These are phyloP conservation scores for Musa acuminata DNA, from an alignment of 176 grass and related monocot genomes.

Conservation along the genomic window DNA sequence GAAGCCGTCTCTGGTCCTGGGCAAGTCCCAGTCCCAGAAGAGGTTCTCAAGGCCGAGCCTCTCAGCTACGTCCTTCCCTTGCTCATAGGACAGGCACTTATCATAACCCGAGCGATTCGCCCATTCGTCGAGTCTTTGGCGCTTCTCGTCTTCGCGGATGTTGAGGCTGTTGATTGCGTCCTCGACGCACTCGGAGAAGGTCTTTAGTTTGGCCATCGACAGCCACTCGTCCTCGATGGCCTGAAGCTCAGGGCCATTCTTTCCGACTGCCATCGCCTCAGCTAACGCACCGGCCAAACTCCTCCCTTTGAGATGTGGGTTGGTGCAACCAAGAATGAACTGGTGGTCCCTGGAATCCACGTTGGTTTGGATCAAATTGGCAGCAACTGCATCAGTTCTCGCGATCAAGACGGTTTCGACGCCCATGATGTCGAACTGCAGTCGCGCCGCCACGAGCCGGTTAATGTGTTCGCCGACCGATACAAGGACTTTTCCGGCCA, in stretches of 20 bases:
- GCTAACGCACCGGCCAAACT: conserved; percentile 37
- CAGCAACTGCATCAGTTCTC: conserved; percentile 69
- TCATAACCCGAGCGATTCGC: conserved; percentile 34
- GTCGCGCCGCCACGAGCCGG: conserved; percentile 72
- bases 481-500: conserved; percentile 90
- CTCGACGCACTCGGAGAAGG: conserved; percentile 57
- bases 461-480: conserved; percentile 68
- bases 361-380: conserved; percentile 87
- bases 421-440: conserved; percentile 95
- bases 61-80: conserved; percentile 49
- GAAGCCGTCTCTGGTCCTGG: conserved; percentile 80
- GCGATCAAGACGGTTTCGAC: conserved; percentile 76
- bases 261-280: conserved; percentile 37
- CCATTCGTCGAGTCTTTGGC: conserved; percentile 49
- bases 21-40: conserved; percentile 95
- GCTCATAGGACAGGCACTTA: conserved; percentile 47
- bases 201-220: conserved; percentile 50
- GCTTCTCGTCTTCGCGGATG: conserved; percentile 37
- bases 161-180: conserved; percentile 37
- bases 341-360: conserved; percentile 81
- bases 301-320: conserved; percentile 35
- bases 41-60: conserved; percentile 38
- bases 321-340: conserved; percentile 66
- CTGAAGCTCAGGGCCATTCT: conserved; percentile 55
- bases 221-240: conserved; percentile 69